Evolutionary conservation across 2,329 filamentous ascomycete species (phyloP).

Genomic region (Pseudonectria foliicola): DNA sequence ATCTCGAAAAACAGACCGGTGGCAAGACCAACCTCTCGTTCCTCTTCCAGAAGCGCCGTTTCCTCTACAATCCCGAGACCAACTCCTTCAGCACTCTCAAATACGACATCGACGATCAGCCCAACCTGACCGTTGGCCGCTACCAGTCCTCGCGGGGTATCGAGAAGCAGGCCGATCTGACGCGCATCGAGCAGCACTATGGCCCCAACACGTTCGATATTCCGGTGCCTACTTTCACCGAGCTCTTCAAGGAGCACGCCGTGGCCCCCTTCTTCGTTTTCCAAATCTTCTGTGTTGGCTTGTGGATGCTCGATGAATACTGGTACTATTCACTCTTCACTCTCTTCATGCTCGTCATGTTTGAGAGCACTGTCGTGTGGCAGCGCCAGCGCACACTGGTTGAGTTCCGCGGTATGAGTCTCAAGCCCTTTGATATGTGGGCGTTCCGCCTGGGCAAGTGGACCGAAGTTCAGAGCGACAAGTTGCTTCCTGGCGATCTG

Average conservation of each 20-base stretch:
- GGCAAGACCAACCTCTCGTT: conserved; percentile 78
- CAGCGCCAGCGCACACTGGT: conserved; percentile 91
- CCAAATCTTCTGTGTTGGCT: conserved; percentile 94
- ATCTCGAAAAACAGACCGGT: conserved; percentile 46
- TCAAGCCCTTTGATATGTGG: conserved; percentile 94
- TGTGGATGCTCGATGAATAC: conserved; percentile 99
- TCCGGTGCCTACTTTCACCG: conserved; percentile 88
- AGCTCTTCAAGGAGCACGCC: conserved; percentile 96
- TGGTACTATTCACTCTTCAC: conserved; percentile 99
- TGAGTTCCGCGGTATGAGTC: conserved; percentile 98
- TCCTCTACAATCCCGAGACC: conserved; percentile 68
- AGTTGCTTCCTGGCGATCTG: conserved; percentile 85
- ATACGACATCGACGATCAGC: conserved; percentile 78
- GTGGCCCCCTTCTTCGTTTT: conserved; percentile 99
- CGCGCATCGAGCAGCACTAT: conserved; percentile 83
- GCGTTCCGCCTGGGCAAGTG: conserved; percentile 84
- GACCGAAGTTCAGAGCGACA: conserved; percentile 83
- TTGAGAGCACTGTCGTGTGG: conserved; percentile 99
- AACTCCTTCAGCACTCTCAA: conserved; percentile 73
- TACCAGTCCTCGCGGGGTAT: conserved; percentile 81
- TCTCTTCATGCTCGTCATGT: conserved; percentile 94
- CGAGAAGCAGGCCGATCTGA: conserved; percentile 64
- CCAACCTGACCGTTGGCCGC: conserved; percentile 67
- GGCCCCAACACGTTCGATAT: conserved; percentile 96
- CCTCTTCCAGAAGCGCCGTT: conserved; percentile 95